Base-by-base conservation (phyloP, 2,329 filamentous ascomycete species). In the Biscogniauxia marginata region DNA sequence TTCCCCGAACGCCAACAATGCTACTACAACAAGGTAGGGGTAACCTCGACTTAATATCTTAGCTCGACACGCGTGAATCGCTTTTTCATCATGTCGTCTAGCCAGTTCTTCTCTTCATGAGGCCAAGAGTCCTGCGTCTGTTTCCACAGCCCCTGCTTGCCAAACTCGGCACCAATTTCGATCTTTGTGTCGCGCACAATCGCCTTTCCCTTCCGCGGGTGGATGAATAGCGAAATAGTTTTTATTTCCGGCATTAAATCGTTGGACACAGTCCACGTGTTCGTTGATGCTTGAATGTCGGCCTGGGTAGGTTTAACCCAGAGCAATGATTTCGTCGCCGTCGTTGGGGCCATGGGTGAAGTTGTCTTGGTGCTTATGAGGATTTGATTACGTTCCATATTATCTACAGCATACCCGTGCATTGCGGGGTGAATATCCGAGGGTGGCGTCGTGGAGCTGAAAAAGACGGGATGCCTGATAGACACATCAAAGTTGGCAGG, bases 391-490 rank as follows among this genome's bases (percentile, higher is more conserved):
- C 66, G 69, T 56, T 67, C 22, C 7, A 39, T 21, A 34, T n/a
- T n/a, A n/a, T n/a, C n/a, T n/a, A n/a, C n/a, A n/a, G n/a, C 4
- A 18, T 53, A 53, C 4, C 51, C 51, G 3, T 23, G 63, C 13
- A 66, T 67, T 1, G 71, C 71, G 8, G 70, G 71, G 55, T 73
- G 70, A 52, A 65, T 59, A n/a, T 52, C 63, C 1, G 64, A 59
- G 18, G 49, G 56, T 19, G 63, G 65, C 46, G 63, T 46, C 53
- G 67, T 54, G 1, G 67, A 61, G 16, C 61, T 50, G 22, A 67
- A 66, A 45, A 74, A 71, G 21, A 71, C 73, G 1, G 73, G 72
- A 57, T 74, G 72, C 45, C 64, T 57, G 45, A 59, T 57, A 13
- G 72, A 58, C 7, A 68, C 57, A 52, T 73, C 67, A 30, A 71